These are phyloP conservation scores for Paramecium tetraurelia DNA, from an alignment of 73 alveolate genomes.

Conservation along the genomic window DNA sequence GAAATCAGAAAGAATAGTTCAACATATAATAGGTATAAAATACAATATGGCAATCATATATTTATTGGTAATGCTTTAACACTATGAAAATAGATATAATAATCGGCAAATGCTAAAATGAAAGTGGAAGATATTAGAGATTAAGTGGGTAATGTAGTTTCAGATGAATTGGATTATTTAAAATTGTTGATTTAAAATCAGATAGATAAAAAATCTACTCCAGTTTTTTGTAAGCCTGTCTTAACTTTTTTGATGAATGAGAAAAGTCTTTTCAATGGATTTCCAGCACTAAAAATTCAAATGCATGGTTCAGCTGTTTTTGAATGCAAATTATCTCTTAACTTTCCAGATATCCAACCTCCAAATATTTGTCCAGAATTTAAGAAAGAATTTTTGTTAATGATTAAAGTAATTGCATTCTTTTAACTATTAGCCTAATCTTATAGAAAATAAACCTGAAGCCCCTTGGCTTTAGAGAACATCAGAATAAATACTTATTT, in stretches of 20 bases:
- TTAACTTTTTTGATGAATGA: not conserved
- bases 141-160: not conserved
- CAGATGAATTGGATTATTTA: not conserved
- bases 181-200: not conserved
- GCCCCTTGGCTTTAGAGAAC: slow-evolving; percentile 17
- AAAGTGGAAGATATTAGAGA: not conserved
- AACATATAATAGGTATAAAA: slow-evolving; percentile 1
- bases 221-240: not conserved
- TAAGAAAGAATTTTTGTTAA: not conserved
- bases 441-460: slow-evolving; percentile 31
- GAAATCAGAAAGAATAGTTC: not conserved
- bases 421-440: not conserved
- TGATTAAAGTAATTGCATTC: not conserved
- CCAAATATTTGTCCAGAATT: slow-evolving; percentile 25
- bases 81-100: not conserved
- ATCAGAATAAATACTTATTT: not conserved
- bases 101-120: not conserved
- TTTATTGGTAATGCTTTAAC: not conserved
- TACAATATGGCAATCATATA: not conserved
- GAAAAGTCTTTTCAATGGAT: slow-evolving; percentile 10
- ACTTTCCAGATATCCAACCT: slow-evolving; percentile 40
- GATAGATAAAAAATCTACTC: not conserved
- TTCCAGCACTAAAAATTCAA: not conserved
- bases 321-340: slow-evolving; percentile 21
- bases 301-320: not conserved